These are phyloP conservation scores for Russula vinacea DNA, from an alignment of 768 basidiomycete species.

Conservation along the genomic window DNA sequence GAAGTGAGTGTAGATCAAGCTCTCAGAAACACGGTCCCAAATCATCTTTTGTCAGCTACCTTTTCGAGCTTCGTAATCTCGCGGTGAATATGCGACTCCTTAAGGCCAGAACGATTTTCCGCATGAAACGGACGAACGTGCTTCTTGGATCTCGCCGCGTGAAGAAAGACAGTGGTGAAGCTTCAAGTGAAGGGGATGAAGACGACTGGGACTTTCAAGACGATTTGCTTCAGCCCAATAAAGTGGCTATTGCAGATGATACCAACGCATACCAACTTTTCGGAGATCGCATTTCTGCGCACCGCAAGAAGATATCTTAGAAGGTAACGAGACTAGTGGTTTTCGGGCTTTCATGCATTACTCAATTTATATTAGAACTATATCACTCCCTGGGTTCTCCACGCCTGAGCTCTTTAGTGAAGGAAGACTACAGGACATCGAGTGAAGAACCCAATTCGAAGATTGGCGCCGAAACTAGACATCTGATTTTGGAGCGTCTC, in stretches of 20 bases:
- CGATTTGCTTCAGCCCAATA: conserved; percentile 63
- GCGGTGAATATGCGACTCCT: conserved; percentile 66
- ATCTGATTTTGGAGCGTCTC: conserved; percentile 74
- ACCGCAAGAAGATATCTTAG: conserved; percentile 87
- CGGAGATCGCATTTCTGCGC: conserved; percentile 66
- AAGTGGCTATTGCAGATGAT: conserved; percentile 85
- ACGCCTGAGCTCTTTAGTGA: conserved; percentile 66
- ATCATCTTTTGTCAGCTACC: conserved; percentile 52
- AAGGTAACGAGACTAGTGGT: conserved; percentile 48
- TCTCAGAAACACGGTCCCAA: neutral
- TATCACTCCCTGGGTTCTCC: conserved; percentile 74
- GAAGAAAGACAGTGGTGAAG: conserved; percentile 38
- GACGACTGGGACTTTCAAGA: conserved; percentile 73
- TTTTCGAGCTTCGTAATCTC: conserved; percentile 78
- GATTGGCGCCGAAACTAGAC: conserved; percentile 50
- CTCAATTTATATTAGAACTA: conserved; percentile 49
- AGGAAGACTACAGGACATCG: conserved; percentile 68
- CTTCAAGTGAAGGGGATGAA: conserved; percentile 51
- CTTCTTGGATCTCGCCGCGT: conserved; percentile 70
- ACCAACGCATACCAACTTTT: conserved; percentile 77
- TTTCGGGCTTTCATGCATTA: neutral
- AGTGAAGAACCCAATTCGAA: conserved; percentile 50
- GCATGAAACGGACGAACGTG: conserved; percentile 69
- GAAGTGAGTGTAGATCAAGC: conserved; percentile 46
- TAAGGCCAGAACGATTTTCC: conserved; percentile 48